Base-by-base conservation (phyloP, 768 basidiomycete species). In the Thelephora ganbajun region DNA sequence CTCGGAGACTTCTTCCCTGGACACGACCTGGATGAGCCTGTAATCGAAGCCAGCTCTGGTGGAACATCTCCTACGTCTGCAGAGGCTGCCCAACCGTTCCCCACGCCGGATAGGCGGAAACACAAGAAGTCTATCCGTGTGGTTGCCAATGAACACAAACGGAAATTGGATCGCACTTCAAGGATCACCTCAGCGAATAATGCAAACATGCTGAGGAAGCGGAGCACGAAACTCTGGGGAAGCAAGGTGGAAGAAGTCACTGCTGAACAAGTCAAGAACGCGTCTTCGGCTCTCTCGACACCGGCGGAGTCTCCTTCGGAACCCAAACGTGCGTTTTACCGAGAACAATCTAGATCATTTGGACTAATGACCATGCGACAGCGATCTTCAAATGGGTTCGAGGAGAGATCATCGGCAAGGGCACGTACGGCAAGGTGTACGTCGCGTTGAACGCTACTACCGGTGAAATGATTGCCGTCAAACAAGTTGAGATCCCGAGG, bases 391-490 rank as follows among this genome's bases (percentile, higher is more conserved):
- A 93, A 61, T 98, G 96, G 96, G 88, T 97, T 35, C 84, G 94
- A 56, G 96, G 96, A 46, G 92, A 97, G 64, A 73, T 98, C 34
- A 97, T 99, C 52, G 96, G 96, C 30, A 90, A 88, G 59, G 96
- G 96, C 20, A 93, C 92, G 11, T 99, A 93, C 57, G 96, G 96
- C 11, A 79, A 87, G 37, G 96, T 99, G 23, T 99, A 97, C 59
- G 77, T 98, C 47, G 96, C 90, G 14, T 69, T 98, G 50, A 98
- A 98, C 61, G 90, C 88, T 30, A 92, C 89, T 2, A 94, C 92
- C 0, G 92, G 92, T 49, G 93, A 98, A 65, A 94, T 97, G 89
- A 92, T 98, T 57, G 96, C 96, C 14, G 96, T 99, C 53, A 99
- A 99, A 65, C 96, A 98, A 65, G 96, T 99, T 43, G 96, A 98